Conservation (phyloP, 2,329 filamentous ascomycete genomes). For the Leptographium radiaticola region DNA sequence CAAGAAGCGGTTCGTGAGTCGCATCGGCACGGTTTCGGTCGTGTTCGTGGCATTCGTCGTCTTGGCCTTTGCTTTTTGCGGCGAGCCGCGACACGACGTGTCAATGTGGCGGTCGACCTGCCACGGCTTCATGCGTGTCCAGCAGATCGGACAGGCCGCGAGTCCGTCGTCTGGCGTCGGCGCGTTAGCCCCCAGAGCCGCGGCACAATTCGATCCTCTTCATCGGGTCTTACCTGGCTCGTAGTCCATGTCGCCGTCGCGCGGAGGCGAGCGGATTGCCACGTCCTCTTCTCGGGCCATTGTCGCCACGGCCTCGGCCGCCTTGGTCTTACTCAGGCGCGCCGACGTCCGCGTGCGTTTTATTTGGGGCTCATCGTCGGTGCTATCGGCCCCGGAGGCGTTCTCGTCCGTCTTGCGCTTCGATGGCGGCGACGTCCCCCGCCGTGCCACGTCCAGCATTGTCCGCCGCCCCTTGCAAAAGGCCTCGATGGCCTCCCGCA, state of each 20-base stretch:
- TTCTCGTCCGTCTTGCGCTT: constrained; percentile 39
- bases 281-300: constrained; percentile 18
- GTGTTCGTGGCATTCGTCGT: background rate
- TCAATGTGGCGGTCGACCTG: constrained; percentile 75
- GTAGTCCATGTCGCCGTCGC: constrained; percentile 17
- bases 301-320: constrained; percentile 23
- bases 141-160: constrained; percentile 74
- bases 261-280: constrained; percentile 8
- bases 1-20: background rate
- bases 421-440: constrained; percentile 14
- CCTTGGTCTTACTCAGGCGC: constrained; percentile 30
- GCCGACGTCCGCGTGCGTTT: constrained; percentile 43
- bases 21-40: background rate
- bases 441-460: constrained; percentile 51
- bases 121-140: constrained; percentile 63
- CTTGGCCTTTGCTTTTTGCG: constrained; percentile 14
- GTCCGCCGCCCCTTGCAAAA: constrained; percentile 54
- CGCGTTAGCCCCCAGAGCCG: background rate
- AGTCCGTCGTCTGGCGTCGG: constrained; percentile 52
- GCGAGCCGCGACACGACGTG: constrained; percentile 32
- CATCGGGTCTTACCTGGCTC: constrained; percentile 15
- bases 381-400: background rate
- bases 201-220: background rate
- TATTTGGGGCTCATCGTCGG: constrained; percentile 16
- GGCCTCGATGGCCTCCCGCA: constrained; percentile 72